These are phyloP conservation scores for Wickerhamiella infanticola DNA, from an alignment of 1,139 yeast species.

Conservation along the genomic window DNA sequence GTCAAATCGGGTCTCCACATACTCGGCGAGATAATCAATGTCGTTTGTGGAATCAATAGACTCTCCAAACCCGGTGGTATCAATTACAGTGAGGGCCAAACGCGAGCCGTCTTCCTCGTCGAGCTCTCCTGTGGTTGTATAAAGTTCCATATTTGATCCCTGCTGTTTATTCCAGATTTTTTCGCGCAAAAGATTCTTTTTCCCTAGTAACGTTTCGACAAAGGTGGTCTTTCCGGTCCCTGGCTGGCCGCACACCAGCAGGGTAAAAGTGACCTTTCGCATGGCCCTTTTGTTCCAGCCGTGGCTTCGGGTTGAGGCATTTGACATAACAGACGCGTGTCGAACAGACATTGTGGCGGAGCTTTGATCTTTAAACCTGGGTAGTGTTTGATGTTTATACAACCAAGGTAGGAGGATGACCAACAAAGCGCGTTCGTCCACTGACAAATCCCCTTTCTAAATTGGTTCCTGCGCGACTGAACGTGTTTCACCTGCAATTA, in stretches of 20 bases:
- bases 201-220: slow-evolving; percentile 75
- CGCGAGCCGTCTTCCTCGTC: slow-evolving; percentile 57
- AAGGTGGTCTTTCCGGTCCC: slow-evolving; percentile 68
- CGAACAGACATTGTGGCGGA: neutral
- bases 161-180: slow-evolving; percentile 37
- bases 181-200: slow-evolving; percentile 53
- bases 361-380: too few relatives aligned
- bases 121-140: slow-evolving; percentile 10
- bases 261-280: slow-evolving; percentile 12
- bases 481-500: too few relatives aligned
- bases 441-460: too few relatives aligned
- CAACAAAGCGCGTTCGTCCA: too few relatives aligned
- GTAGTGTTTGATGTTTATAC: too few relatives aligned
- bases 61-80: slow-evolving; percentile 95
- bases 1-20: slow-evolving; percentile 90
- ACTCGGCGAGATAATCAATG: slow-evolving; percentile 76
- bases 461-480: too few relatives aligned
- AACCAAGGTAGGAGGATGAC: too few relatives aligned
- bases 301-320: neutral
- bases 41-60: slow-evolving; percentile 78
- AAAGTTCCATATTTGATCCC: slow-evolving; percentile 2
- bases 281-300: slow-evolving; percentile 2
- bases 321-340: neutral
- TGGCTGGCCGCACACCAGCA: slow-evolving; percentile 14
- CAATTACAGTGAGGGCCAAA: slow-evolving; percentile 71